phyloP scores from a whole-genome alignment of 306 rosid genomes.

The Trifolium pratense region DNA sequence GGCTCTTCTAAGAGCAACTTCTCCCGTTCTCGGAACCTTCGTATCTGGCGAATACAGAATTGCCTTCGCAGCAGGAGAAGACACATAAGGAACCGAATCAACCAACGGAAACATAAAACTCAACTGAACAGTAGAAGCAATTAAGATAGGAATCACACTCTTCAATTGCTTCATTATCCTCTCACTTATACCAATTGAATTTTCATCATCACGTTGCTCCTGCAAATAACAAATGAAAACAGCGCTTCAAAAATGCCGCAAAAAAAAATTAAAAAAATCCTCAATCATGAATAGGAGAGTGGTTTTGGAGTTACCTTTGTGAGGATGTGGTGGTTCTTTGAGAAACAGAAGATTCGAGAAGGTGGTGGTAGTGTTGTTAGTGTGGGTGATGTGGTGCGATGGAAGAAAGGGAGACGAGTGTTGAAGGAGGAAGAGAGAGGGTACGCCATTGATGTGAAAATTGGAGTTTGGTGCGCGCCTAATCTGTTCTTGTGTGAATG shows the following conservation, averaged over 20 bases:
- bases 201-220: constrained; percentile 46
- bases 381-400: background rate
- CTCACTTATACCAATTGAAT: constrained; percentile 36
- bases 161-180: constrained; percentile 56
- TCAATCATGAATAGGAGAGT: background rate
- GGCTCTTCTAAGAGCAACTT: constrained; percentile 84
- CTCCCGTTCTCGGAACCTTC: constrained; percentile 89
- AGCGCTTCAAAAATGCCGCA: too few species aligned
- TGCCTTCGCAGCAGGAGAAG: constrained; percentile 61
- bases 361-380: constrained; percentile 3
- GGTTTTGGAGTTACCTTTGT: constrained; percentile 42
- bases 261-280: too few species aligned
- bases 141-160: constrained; percentile 57
- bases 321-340: constrained; percentile 37
- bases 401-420: constrained; percentile 43
- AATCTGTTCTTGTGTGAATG: constrained; percentile 35
- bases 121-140: constrained; percentile 57
- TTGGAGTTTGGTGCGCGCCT: constrained; percentile 27
- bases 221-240: constrained; percentile 52
- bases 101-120: constrained; percentile 60
- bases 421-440: constrained; percentile 58
- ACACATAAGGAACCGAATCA: constrained; percentile 46
- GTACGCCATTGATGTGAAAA: constrained; percentile 58
- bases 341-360: constrained; percentile 48
- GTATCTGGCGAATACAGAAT: constrained; percentile 91